phyloP scores from a whole-genome alignment of 768 basidiomycete species.

The Psilocybe azurescens region DNA sequence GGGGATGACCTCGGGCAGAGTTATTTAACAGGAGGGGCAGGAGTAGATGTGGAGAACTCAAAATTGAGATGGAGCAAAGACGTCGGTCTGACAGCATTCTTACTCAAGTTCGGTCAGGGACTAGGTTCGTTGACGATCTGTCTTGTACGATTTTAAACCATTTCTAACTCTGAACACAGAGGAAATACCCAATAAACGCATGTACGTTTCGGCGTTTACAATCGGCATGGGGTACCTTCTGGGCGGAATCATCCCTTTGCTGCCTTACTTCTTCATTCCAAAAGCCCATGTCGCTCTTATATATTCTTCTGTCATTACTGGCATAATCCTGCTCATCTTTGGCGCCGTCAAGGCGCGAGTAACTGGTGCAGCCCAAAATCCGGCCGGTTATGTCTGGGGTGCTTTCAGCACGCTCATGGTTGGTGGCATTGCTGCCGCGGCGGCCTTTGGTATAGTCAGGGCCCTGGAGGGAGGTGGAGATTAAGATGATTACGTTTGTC shows the following conservation, averaged over 20 bases:
- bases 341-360: slow-evolving; percentile 90
- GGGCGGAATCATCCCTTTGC: slow-evolving; percentile 90
- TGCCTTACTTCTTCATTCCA: slow-evolving; percentile 91
- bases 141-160: background rate
- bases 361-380: slow-evolving; percentile 76
- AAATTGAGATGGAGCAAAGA: slow-evolving; percentile 71
- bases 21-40: slow-evolving; percentile 18
- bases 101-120: slow-evolving; percentile 96
- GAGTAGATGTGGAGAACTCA: slow-evolving; percentile 60
- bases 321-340: slow-evolving; percentile 85
- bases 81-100: slow-evolving; percentile 89
- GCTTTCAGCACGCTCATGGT: slow-evolving; percentile 87
- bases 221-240: slow-evolving; percentile 95
- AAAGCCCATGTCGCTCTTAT: slow-evolving; percentile 70
- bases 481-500: background rate
- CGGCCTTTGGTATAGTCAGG: slow-evolving; percentile 59
- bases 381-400: slow-evolving; percentile 82
- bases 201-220: slow-evolving; percentile 92
- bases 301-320: slow-evolving; percentile 82
- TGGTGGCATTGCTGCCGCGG: slow-evolving; percentile 87
- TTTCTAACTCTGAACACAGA: slow-evolving; percentile 47
- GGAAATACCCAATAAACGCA: slow-evolving; percentile 83
- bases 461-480: slow-evolving; percentile 42
- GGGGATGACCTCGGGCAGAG: slow-evolving; percentile 36
- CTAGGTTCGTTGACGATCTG: slow-evolving; percentile 57